phyloP scores from a whole-genome alignment of 805 yeast species.

The Barnettozyma sp. region DNA sequence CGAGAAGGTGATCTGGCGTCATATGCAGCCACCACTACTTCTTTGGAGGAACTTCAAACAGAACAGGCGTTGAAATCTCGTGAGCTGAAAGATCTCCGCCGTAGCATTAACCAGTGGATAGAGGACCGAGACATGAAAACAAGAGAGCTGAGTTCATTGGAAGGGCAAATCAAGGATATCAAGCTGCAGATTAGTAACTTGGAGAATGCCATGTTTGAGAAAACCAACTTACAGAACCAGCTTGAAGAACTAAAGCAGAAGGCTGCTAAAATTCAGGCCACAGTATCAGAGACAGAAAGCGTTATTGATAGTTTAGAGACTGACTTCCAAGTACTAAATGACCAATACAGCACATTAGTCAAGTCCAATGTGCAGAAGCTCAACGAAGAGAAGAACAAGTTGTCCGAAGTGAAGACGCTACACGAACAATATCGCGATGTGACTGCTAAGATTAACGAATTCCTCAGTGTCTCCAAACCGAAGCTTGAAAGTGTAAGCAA shows the following conservation, averaged over 20 bases:
- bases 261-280: slow-evolving; percentile 19
- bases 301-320: slow-evolving; percentile 20
- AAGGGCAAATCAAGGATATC: slow-evolving; percentile 46
- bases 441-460: slow-evolving; percentile 31
- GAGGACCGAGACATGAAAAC: slow-evolving; percentile 41
- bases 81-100: slow-evolving; percentile 37
- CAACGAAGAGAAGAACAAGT: not conserved
- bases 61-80: slow-evolving; percentile 32
- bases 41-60: slow-evolving; percentile 42
- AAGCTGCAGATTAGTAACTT: slow-evolving; percentile 44
- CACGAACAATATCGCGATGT: slow-evolving; percentile 24
- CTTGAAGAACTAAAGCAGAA: slow-evolving; percentile 31
- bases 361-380: slow-evolving; percentile 3
- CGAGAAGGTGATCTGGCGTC: slow-evolving; percentile 31
- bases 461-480: slow-evolving; percentile 3
- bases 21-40: slow-evolving; percentile 31
- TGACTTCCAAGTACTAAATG: slow-evolving; percentile 17
- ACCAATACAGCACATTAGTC: slow-evolving; percentile 16
- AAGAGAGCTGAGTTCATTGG: slow-evolving; percentile 39
- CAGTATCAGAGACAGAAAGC: slow-evolving; percentile 16
- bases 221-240: slow-evolving; percentile 32
- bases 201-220: slow-evolving; percentile 45
- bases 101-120: slow-evolving; percentile 24
- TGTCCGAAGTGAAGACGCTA: slow-evolving; percentile 15
- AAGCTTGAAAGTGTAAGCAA: not conserved